Evolutionary conservation across 352 stramenopile genomes (phyloP).

Genomic region (Phytophthora cactorum): DNA sequence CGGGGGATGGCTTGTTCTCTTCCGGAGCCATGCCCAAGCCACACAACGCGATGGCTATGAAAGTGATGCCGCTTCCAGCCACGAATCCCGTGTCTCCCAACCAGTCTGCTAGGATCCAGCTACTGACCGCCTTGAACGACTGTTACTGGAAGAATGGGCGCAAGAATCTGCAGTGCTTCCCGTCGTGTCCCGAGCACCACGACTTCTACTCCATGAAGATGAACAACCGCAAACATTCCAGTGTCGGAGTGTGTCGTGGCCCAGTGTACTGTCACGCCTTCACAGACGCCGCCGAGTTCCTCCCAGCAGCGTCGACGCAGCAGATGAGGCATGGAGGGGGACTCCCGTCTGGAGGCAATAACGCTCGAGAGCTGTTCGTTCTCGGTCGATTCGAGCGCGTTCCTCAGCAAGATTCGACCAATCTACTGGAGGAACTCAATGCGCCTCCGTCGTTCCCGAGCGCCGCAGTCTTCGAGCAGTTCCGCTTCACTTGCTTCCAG

Average conservation of each 20-base stretch:
- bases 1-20: background rate
- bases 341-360: slow-evolving; percentile 45
- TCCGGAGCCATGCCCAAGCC: slow-evolving; percentile 4
- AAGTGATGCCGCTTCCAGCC: slow-evolving; percentile 9
- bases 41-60: slow-evolving; percentile 8
- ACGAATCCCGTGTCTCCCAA: slow-evolving; percentile 7
- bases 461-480: slow-evolving; percentile 66
- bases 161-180: slow-evolving; percentile 92
- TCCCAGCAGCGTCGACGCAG: slow-evolving; percentile 37
- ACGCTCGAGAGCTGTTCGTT: slow-evolving; percentile 69
- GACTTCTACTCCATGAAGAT: slow-evolving; percentile 93
- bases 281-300: slow-evolving; percentile 34
- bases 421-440: slow-evolving; percentile 52
- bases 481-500: slow-evolving; percentile 84
- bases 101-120: slow-evolving; percentile 41
- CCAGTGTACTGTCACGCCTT: slow-evolving; percentile 83
- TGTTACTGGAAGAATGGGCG: slow-evolving; percentile 92
- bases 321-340: slow-evolving; percentile 69
- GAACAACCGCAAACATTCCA: slow-evolving; percentile 89
- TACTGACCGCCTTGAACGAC: slow-evolving; percentile 67
- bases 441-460: slow-evolving; percentile 51
- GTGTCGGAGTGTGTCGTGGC: slow-evolving; percentile 80
- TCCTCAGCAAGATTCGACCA: slow-evolving; percentile 62
- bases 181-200: slow-evolving; percentile 82
- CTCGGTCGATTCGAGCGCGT: slow-evolving; percentile 84